These are phyloP conservation scores for Cucurbita moschata DNA, from an alignment of 306 rosid species.

Conservation along the genomic window DNA sequence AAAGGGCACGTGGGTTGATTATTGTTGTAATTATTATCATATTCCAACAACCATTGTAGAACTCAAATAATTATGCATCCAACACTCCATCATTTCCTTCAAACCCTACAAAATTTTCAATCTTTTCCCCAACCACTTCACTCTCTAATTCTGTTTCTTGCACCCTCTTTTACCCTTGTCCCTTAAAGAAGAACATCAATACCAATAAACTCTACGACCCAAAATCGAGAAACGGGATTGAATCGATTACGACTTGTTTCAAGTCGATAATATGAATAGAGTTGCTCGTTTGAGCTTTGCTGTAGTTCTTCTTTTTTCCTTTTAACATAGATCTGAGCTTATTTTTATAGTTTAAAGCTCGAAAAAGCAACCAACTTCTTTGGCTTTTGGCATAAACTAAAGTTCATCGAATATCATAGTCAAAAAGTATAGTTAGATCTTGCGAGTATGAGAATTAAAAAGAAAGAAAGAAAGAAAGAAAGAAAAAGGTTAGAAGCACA, in stretches of 20 bases:
- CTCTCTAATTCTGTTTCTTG: background rate
- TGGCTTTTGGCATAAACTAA: background rate
- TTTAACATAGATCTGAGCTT: background rate
- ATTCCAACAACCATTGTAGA: slow-evolving; percentile 3
- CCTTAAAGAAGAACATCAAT: background rate
- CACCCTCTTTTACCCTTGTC: background rate
- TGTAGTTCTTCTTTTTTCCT: background rate
- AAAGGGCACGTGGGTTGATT: slow-evolving; percentile 5
- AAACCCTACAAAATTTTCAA: background rate
- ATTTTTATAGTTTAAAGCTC: background rate
- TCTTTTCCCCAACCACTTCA: background rate
- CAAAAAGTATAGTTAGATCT: background rate
- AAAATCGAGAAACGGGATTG: background rate
- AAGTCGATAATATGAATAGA: no score
- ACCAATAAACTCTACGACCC: background rate
- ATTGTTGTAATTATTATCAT: background rate
- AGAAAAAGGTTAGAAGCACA: background rate
- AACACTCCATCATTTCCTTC: background rate
- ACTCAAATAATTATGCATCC: slow-evolving; percentile 1
- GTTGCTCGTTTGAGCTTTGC: no score
- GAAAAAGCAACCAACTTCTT: background rate
- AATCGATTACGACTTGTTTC: background rate
- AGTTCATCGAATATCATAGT: background rate
- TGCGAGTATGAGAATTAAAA: background rate
- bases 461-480: background rate